These are phyloP conservation scores for Cladophialophora carrionii DNA, from an alignment of 2,329 filamentous ascomycete species.

Conservation along the genomic window DNA sequence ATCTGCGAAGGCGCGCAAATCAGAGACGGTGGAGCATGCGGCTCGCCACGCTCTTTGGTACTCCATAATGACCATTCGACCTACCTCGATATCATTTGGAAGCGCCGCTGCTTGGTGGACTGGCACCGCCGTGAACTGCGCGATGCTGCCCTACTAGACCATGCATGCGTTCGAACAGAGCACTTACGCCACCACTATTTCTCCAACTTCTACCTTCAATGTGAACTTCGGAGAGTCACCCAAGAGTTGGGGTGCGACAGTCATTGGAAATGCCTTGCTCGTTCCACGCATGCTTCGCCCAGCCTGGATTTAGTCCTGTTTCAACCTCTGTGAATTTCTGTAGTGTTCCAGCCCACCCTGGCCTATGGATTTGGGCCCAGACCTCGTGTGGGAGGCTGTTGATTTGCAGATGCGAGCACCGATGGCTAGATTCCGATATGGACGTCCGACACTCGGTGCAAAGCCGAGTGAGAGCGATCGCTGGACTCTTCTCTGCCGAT, in stretches of 20 bases:
- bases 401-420: background rate
- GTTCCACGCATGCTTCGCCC: background rate
- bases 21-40: background rate
- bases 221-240: no score
- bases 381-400: background rate
- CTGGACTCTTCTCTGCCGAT: background rate
- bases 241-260: background rate
- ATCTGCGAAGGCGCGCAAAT: background rate
- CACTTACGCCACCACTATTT: no score
- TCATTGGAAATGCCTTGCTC: background rate
- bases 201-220: background rate
- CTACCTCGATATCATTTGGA: background rate
- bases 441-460: background rate
- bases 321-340: background rate
- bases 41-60: background rate
- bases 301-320: background rate
- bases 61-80: background rate
- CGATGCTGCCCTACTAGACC: background rate
- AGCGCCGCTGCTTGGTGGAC: background rate
- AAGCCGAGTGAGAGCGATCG: background rate
- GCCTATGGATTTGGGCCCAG: background rate
- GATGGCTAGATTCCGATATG: background rate
- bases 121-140: background rate
- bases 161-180: background rate
- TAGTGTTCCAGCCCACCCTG: background rate